Conservation (phyloP, 257 asterid species). For the Haberlea rhodopensis region DNA sequence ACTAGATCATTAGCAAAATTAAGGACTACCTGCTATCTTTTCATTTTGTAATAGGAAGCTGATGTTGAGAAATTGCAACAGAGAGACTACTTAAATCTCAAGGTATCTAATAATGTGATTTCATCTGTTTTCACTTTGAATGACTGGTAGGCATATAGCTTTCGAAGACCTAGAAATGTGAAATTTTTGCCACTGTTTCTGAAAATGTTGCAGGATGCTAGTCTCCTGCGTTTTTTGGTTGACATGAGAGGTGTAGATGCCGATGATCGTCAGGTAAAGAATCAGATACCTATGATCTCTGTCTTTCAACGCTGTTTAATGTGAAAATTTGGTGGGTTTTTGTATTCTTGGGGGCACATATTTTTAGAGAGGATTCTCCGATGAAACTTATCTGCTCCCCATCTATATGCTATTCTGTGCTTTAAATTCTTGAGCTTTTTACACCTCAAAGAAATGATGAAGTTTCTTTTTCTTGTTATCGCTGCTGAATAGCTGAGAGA, state of each 20-base stretch:
- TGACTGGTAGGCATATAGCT: conserved; percentile 16
- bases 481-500: conserved; percentile 73
- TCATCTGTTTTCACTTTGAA: conserved; percentile 12
- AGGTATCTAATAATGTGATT: conserved; percentile 46
- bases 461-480: conserved; percentile 11
- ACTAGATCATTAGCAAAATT: not conserved
- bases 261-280: conserved; percentile 90
- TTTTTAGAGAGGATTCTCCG: not conserved
- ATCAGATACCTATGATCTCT: conserved; percentile 18
- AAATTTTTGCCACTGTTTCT: conserved; percentile 37
- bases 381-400: not conserved
- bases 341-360: not conserved
- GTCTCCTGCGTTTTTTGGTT: conserved; percentile 92
- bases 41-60: conserved; percentile 57
- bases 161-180: conserved; percentile 31
- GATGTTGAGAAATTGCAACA: conserved; percentile 97
- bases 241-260: conserved; percentile 99
- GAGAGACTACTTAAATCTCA: conserved; percentile 82
- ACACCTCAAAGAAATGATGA: conserved; percentile 9
- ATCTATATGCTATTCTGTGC: not conserved
- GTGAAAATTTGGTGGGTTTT: conserved; percentile 2
- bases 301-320: not conserved
- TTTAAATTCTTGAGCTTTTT: conserved; percentile 10
- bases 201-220: conserved; percentile 90
- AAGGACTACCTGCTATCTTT: conserved; percentile 4